A percentile compares a stretch with the other conserved stretches of the same genome.
These are phyloP conservation scores for Colletotrichum sp. DNA, from an alignment of 2,329 filamentous ascomycete species.

Conservation along the genomic window DNA sequence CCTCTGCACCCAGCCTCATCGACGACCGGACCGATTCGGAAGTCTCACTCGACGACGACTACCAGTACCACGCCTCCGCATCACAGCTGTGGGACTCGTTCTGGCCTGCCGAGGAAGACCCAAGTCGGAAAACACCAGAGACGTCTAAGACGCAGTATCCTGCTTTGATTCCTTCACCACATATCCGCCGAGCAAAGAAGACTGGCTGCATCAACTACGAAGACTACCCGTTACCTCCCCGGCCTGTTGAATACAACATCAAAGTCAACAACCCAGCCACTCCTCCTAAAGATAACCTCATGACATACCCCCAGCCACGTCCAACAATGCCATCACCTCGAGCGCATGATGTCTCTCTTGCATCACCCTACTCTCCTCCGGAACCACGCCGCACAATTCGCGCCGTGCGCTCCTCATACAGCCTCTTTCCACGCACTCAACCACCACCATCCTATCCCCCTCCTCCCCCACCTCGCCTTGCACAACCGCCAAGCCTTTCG, in stretches of 20 bases:
- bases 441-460: neutral
- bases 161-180: slow-evolving; percentile 22
- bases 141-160: slow-evolving; percentile 18
- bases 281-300: neutral
- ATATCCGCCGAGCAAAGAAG: slow-evolving; percentile 22
- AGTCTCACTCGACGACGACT: slow-evolving; percentile 55
- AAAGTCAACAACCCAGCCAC: slow-evolving; percentile 4
- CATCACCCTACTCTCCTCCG: neutral
- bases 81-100: slow-evolving; percentile 58
- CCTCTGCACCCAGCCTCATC: slow-evolving; percentile 54
- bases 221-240: slow-evolving; percentile 27
- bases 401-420: slow-evolving; percentile 22
- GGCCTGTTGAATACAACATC: slow-evolving; percentile 23
- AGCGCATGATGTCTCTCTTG: neutral
- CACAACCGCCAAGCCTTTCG: neutral
- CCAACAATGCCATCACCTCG: neutral
- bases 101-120: slow-evolving; percentile 36
- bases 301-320: slow-evolving; percentile 21
- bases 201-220: slow-evolving; percentile 21
- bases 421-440: slow-evolving; percentile 20
- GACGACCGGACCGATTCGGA: slow-evolving; percentile 59
- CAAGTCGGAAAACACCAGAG: slow-evolving; percentile 10
- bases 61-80: slow-evolving; percentile 49
- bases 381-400: slow-evolving; percentile 24
- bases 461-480: slow-evolving; percentile 3